A percentile compares a stretch with the other conserved stretches of the same genome.
Conservation (phyloP, 2,329 filamentous ascomycete genomes). For the Arthrinium puccinioides region DNA sequence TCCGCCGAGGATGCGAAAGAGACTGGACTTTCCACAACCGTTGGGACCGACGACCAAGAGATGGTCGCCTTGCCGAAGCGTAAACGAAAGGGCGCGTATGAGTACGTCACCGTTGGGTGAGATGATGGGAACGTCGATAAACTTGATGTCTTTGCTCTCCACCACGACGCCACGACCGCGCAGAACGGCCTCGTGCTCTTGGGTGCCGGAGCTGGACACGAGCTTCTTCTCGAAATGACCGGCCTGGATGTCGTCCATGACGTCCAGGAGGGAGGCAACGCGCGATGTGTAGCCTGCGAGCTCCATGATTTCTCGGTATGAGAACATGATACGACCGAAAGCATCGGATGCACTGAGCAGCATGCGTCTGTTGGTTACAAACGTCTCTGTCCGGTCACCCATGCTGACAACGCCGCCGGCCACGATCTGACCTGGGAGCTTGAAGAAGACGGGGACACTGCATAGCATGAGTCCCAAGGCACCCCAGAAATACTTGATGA, state of each 20-base stretch:
- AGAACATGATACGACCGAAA: slow-evolving; percentile 94
- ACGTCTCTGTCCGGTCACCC: slow-evolving; percentile 67
- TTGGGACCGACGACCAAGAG: slow-evolving; percentile 94
- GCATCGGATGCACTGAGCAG: slow-evolving; percentile 90
- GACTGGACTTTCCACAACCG: slow-evolving; percentile 90
- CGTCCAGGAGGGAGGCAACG: slow-evolving; percentile 80
- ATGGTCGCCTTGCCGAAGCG: slow-evolving; percentile 79
- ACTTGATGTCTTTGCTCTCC: slow-evolving; percentile 53
- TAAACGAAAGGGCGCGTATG: slow-evolving; percentile 78
- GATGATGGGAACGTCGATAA: slow-evolving; percentile 70
- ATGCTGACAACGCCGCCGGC: slow-evolving; percentile 44
- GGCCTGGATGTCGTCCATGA: slow-evolving; percentile 87
- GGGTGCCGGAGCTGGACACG: slow-evolving; percentile 77
- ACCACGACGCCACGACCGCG: slow-evolving; percentile 73
- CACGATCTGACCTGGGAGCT: slow-evolving; percentile 64
- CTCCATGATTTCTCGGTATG: slow-evolving; percentile 95
- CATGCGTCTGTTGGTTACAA: slow-evolving; percentile 91
- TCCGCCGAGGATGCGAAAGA: slow-evolving; percentile 93
- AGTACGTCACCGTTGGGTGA: slow-evolving; percentile 94
- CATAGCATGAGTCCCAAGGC: slow-evolving; percentile 86
- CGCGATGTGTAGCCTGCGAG: slow-evolving; percentile 91
- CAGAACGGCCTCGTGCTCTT: slow-evolving; percentile 76
- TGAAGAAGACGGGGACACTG: slow-evolving; percentile 93
- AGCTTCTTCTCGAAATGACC: slow-evolving; percentile 96
- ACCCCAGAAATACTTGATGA: slow-evolving; percentile 99